These are phyloP conservation scores for Tulasnella sp. DNA, from an alignment of 768 basidiomycete species.

Conservation along the genomic window DNA sequence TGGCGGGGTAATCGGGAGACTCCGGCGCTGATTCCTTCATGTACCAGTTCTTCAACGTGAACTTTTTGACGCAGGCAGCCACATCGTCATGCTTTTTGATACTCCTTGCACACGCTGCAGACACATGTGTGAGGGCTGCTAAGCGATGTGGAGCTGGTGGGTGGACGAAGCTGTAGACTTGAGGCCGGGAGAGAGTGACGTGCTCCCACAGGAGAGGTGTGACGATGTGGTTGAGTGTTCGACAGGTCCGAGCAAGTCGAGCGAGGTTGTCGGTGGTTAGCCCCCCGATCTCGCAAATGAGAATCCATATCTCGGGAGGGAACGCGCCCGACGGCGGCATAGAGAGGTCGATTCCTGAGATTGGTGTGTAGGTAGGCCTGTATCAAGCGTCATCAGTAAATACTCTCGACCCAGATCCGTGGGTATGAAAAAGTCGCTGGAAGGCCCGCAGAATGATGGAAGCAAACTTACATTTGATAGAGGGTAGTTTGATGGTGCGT, in stretches of 20 bases:
- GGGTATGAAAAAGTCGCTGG: background rate
- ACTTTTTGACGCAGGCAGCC: slow-evolving; percentile 2
- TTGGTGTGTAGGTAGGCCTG: background rate
- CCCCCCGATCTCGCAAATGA: background rate
- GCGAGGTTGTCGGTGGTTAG: background rate
- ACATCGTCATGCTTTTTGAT: slow-evolving; percentile 2
- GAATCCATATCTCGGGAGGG: slow-evolving; percentile 16
- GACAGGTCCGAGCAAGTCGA: slow-evolving; percentile 4
- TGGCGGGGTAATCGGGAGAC: slow-evolving; percentile 7
- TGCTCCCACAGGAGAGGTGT: slow-evolving; percentile 15
- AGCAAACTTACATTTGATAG: background rate
- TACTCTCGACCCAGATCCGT: background rate
- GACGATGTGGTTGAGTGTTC: slow-evolving; percentile 12
- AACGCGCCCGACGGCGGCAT: slow-evolving; percentile 6
- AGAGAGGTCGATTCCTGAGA: background rate
- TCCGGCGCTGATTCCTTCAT: slow-evolving; percentile 5
- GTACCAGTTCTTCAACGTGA: slow-evolving; percentile 14
- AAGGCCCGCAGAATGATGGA: background rate
- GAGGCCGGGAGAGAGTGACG: slow-evolving; percentile 3
- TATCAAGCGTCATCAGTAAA: background rate
- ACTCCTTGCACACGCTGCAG: background rate
- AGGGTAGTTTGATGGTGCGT: background rate
- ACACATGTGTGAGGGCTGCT: background rate
- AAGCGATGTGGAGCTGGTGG: background rate
- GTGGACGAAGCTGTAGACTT: slow-evolving; percentile 8